Conservation (phyloP, 2,329 filamentous ascomycete genomes). For the Chaetomiaceae sp. region DNA sequence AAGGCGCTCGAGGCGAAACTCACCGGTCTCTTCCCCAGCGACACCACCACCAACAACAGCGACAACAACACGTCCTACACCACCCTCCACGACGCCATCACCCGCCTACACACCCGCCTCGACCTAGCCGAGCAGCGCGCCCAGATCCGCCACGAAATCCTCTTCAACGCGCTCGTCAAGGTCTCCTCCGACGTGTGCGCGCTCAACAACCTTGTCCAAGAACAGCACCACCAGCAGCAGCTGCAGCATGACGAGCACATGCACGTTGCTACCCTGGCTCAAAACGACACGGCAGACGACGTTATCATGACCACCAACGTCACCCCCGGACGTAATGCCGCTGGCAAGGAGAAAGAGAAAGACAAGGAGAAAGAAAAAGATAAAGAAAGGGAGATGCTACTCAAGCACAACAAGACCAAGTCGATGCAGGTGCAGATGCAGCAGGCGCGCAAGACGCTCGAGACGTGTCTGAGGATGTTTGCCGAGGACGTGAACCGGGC, state of each 20-base stretch:
- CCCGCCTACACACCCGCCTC: conserved; percentile 9
- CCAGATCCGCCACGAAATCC: conserved; percentile 18
- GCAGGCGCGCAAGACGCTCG: conserved; percentile 18
- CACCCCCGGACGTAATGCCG: background rate
- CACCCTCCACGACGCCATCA: conserved; percentile 9
- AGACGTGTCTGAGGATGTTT: conserved; percentile 16
- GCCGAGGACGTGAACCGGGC: conserved; percentile 20
- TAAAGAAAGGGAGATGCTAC: background rate
- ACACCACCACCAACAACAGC: background rate
- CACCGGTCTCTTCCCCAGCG: background rate
- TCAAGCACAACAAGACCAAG: background rate
- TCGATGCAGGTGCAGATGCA: background rate
- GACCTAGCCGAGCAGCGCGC: conserved; percentile 16
- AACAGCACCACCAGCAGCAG: background rate
- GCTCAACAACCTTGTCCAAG: background rate
- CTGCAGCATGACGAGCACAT: background rate
- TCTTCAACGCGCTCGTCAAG: conserved; percentile 22
- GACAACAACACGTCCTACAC: background rate
- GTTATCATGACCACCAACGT: background rate
- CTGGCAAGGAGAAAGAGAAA: background rate
- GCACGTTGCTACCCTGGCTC: background rate
- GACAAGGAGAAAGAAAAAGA: background rate
- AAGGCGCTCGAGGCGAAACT: conserved; percentile 11
- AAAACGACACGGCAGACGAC: too few species aligned
- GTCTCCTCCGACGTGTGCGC: conserved; percentile 15